Conservation (phyloP, 2,329 filamentous ascomycete species). For the Aquanectria penicillioides region DNA sequence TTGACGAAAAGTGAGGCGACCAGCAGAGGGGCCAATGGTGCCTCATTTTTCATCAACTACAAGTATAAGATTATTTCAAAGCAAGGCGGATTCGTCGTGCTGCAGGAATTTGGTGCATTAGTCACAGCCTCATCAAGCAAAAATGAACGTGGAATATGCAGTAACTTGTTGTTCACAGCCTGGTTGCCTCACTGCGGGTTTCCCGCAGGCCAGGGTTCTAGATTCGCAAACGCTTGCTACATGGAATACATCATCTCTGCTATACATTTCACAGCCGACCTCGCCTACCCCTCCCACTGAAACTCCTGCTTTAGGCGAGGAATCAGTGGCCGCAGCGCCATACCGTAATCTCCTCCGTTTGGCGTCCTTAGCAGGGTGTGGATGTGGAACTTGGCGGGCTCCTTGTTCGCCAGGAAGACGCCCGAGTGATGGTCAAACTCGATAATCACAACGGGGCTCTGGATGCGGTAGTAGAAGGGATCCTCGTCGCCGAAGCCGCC, state of each 20-base stretch:
- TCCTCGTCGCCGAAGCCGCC: slow-evolving; percentile 73
- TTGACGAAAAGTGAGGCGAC: too few relatives aligned
- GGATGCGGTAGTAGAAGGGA: slow-evolving; percentile 81
- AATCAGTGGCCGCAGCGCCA: slow-evolving; percentile 56
- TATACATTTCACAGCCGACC: background rate
- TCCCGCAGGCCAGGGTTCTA: too few relatives aligned
- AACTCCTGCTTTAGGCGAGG: slow-evolving; percentile 41
- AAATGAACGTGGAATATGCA: too few relatives aligned
- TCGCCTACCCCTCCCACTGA: slow-evolving; percentile 30
- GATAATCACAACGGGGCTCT: slow-evolving; percentile 77
- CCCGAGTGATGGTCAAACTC: slow-evolving; percentile 86
- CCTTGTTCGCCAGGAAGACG: slow-evolving; percentile 77
- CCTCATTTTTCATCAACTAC: too few relatives aligned
- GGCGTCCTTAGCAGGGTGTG: slow-evolving; percentile 79
- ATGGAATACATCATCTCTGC: slow-evolving; percentile 1
- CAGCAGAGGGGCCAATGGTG: too few relatives aligned
- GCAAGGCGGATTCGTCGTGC: too few relatives aligned
- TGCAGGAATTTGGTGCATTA: too few relatives aligned
- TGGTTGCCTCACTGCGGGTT: too few relatives aligned
- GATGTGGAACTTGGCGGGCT: slow-evolving; percentile 82
- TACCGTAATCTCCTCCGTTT: slow-evolving; percentile 81
- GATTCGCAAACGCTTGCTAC: slow-evolving; percentile 20
- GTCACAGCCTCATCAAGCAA: too few relatives aligned
- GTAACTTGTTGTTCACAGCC: too few relatives aligned
- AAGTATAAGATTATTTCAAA: too few relatives aligned